These are phyloP conservation scores for Asterella californica DNA, from an alignment of 225 moss, liverwort and hornwort species.

Conservation along the genomic window DNA sequence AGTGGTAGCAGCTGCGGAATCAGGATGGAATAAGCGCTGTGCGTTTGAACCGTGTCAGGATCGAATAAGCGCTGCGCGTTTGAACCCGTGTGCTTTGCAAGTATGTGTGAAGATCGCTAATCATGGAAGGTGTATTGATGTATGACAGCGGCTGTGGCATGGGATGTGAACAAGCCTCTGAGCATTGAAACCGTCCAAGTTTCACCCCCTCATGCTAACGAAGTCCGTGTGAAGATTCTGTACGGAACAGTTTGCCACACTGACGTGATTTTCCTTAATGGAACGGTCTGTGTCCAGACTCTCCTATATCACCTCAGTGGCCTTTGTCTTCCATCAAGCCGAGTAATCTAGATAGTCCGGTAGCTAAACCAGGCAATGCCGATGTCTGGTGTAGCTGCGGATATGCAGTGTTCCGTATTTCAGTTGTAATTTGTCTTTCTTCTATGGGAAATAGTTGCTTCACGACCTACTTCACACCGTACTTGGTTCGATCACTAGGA, in stretches of 20 bases:
- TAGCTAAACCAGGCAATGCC: no score
- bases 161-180: constrained; percentile 23
- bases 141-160: constrained; percentile 32
- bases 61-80: no score
- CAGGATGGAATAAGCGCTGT: no score
- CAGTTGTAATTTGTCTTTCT: no score
- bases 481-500: no score
- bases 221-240: constrained; percentile 34
- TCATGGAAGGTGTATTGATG: background rate
- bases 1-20: no score
- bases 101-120: background rate
- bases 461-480: no score
- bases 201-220: constrained; percentile 29
- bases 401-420: no score
- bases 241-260: constrained; percentile 28
- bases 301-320: background rate
- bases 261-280: background rate
- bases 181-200: constrained; percentile 29
- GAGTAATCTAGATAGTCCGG: no score
- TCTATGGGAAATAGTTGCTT: no score
- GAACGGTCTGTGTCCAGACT: background rate
- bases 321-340: background rate
- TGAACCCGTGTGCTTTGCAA: background rate
- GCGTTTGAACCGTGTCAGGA: no score
- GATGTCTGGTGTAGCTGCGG: no score